Base-by-base conservation (phyloP, 2,329 filamentous ascomycete species). In the Reticulascus tulasneorum region DNA sequence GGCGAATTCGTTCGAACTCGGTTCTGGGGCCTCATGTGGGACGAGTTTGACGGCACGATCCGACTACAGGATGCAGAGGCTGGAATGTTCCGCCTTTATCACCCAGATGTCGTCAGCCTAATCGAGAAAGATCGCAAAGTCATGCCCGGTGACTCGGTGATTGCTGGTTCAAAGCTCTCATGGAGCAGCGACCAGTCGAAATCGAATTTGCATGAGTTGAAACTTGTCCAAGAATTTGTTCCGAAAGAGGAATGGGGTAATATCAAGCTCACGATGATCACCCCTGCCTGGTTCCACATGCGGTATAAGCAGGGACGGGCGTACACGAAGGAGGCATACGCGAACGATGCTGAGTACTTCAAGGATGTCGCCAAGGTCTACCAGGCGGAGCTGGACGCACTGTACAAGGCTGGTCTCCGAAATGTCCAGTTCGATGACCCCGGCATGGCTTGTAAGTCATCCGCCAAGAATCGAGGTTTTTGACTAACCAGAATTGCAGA, bases 341-440 rank as follows among this genome's bases (percentile, higher is more conserved):
- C 37, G 17, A 50, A 40, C 38, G 49, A 52, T 13, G 40, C 44
- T 46, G 77, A 81, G 50, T 82, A 83, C 55, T 83, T 82, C 53
- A 64, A 60, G 26, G 79, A 82, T 44, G 78, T 83, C 16, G 78
- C 79, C 47, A 76, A 73, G 60, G 77, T 79, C 13, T 84, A 82
- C 55, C 74, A 77, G 50, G 70, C 60, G n/a, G 79, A 84, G 55
- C 59, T 84, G 32, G 67, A 69, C 39, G 66, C 73, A 49, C 62
- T 83, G 10, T 82, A 83, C 53, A 66, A 78, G 37, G 75, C 75
- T 13, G 79, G 79, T 2, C 64, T 80, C 45, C 63, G 79, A 19
- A 82, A 82, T 46, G 73, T 82, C n/a, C 79, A 83, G 52, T 80
- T 80, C 31, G 79, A 83, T 45, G 79, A 83, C 52, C 79, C 79